phyloP scores from a whole-genome alignment of 2,329 filamentous ascomycete species.

The Stemphylium vesicarium region DNA sequence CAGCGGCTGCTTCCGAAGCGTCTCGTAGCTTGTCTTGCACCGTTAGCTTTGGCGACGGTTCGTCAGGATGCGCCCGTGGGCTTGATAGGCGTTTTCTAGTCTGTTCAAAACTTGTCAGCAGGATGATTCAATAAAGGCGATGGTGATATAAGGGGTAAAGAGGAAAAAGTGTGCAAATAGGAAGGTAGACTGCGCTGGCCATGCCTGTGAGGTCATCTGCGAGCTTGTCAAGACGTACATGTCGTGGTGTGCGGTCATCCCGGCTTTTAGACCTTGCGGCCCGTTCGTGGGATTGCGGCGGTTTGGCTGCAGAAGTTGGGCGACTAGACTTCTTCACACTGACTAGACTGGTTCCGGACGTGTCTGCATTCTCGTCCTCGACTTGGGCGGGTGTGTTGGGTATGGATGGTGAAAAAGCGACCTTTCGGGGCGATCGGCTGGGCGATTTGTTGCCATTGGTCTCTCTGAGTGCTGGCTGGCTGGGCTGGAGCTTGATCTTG shows the following conservation, averaged over 20 bases:
- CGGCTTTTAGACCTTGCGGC: constrained; percentile 24
- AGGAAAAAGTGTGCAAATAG: constrained; percentile 23
- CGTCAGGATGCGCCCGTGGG: constrained; percentile 46
- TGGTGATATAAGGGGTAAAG: constrained; percentile 10
- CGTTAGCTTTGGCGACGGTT: constrained; percentile 50
- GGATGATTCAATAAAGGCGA: constrained; percentile 4
- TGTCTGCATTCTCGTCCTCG: constrained; percentile 43
- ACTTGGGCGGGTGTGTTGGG: constrained; percentile 41
- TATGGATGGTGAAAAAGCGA: constrained; percentile 47
- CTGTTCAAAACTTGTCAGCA: constrained; percentile 42
- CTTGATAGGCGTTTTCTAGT: constrained; percentile 48
- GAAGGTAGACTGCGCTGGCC: constrained; percentile 38
- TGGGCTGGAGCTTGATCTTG: constrained; percentile 42
- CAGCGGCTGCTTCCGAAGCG: constrained; percentile 53
- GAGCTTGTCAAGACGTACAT: constrained; percentile 46
- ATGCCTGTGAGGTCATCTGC: constrained; percentile 30
- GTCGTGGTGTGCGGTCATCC: constrained; percentile 41
- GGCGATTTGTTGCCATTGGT: constrained; percentile 46
- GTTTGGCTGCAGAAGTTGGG: constrained; percentile 24
- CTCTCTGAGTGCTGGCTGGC: constrained; percentile 43
- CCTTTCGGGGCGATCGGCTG: constrained; percentile 48
- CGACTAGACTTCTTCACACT: constrained; percentile 24
- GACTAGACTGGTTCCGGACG: constrained; percentile 38
- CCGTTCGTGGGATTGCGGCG: constrained; percentile 26
- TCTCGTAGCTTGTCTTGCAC: constrained; percentile 56